These are phyloP conservation scores for Oryza officinalis DNA, from an alignment of 176 grass and related monocot species.

Conservation along the genomic window DNA sequence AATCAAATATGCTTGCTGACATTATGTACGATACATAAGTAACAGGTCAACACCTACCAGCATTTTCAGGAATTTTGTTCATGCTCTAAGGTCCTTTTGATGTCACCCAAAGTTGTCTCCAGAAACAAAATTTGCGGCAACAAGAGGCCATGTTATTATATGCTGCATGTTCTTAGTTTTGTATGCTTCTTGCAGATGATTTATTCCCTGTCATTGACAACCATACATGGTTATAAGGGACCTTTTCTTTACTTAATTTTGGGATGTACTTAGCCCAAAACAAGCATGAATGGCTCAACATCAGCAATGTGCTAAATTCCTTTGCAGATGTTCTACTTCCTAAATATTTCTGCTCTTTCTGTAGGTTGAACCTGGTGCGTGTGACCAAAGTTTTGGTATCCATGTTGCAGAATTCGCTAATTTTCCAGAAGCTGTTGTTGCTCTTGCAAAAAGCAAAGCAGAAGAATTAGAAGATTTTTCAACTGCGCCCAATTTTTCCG, in stretches of 20 bases:
- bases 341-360: conserved; percentile 34
- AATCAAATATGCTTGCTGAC: not conserved
- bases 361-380: conserved; percentile 89
- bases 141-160: not conserved
- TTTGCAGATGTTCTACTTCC: conserved; percentile 6
- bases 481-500: conserved; percentile 33
- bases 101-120: not conserved
- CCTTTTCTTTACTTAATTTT: not conserved
- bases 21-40: not conserved
- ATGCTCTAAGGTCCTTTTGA: not conserved
- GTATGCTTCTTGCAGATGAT: not conserved
- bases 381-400: conserved; percentile 99
- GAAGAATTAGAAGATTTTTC: conserved; percentile 98
- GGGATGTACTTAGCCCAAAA: not conserved
- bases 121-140: not conserved
- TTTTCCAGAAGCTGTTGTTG: conserved; percentile 86
- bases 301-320: conserved; percentile 26
- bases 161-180: not conserved
- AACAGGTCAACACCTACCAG: not conserved
- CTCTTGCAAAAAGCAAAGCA: conserved; percentile 90
- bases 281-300: not conserved
- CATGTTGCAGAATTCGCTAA: conserved; percentile 97
- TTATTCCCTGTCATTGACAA: not conserved
- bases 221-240: not conserved
- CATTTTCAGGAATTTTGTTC: not conserved